A percentile compares a stretch with the other conserved stretches of the same genome.
Evolutionary conservation across 1,139 yeast genomes (phyloP).

Genomic region (Yamadazyma songkhlaensis): DNA sequence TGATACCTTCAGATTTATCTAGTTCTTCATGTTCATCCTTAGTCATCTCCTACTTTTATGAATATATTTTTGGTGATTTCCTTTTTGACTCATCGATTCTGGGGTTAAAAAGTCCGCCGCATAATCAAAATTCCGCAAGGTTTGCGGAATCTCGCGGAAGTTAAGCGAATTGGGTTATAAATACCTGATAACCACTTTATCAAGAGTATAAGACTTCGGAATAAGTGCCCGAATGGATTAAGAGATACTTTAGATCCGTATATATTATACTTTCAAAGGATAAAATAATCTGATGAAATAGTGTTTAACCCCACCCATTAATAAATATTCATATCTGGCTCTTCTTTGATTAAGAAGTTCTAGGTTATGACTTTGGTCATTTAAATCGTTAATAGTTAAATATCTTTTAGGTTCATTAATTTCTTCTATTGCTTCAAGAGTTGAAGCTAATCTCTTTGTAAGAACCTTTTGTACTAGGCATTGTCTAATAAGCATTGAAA

Average conservation of each 20-base stretch:
- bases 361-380: constrained; percentile 11
- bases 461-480: constrained; percentile 23
- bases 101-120: too few species aligned
- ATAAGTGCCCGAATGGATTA: background rate
- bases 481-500: constrained; percentile 32
- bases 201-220: background rate
- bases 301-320: constrained; percentile 9
- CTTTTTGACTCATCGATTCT: too few species aligned
- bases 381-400: constrained; percentile 13
- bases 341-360: constrained; percentile 19
- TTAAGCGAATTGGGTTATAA: background rate
- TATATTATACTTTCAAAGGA: constrained; percentile 21
- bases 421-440: constrained; percentile 7
- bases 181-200: background rate
- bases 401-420: constrained; percentile 11
- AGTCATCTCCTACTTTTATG: too few species aligned
- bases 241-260: background rate
- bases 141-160: too few species aligned
- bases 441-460: constrained; percentile 11
- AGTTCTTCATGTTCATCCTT: too few species aligned
- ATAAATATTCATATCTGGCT: constrained; percentile 18
- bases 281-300: constrained; percentile 21
- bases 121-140: too few species aligned
- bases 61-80: too few species aligned
- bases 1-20: too few species aligned